Percentiles rank a stretch among this genome's conserved stretches.
Evolutionary conservation across 495 filamentous ascomycete species (phyloP).

Genomic region (Hypoxylon lenormandii): DNA sequence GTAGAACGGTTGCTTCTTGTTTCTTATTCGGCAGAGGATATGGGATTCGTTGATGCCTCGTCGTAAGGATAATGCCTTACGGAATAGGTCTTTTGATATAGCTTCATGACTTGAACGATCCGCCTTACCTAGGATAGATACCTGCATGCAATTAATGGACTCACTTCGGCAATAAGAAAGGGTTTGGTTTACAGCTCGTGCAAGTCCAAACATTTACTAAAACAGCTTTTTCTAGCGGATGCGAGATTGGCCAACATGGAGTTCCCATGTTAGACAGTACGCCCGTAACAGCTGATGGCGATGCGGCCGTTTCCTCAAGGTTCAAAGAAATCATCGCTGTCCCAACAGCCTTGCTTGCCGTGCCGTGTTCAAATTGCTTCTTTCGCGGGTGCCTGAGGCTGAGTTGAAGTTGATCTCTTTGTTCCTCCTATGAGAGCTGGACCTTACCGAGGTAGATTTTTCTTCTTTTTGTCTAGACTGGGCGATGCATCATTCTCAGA

Average conservation of each 20-base stretch:
- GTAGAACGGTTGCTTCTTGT: too few relatives aligned
- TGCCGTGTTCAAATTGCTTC: not conserved
- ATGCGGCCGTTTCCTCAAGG: constrained; percentile 6
- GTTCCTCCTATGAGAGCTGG: not conserved
- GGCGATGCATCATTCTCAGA: constrained; percentile 25
- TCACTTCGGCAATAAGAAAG: not conserved
- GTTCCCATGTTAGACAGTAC: constrained; percentile 1
- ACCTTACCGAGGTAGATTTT: not conserved
- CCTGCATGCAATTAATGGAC: constrained; percentile 6
- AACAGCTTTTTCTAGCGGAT: not conserved
- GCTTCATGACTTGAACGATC: too few relatives aligned
- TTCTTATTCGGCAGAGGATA: constrained; percentile 2
- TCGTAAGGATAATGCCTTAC: too few relatives aligned
- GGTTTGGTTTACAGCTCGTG: constrained; percentile 11
- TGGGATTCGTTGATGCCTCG: not conserved
- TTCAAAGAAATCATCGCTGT: not conserved
- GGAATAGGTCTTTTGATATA: too few relatives aligned
- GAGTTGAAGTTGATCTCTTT: not conserved
- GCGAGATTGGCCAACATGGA: constrained; percentile 7
- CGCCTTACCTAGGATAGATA: too few relatives aligned
- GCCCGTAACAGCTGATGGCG: constrained; percentile 4
- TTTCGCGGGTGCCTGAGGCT: constrained; percentile 1
- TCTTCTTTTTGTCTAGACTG: not conserved
- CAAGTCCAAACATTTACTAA: constrained; percentile 1
- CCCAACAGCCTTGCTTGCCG: not conserved